These are phyloP conservation scores for Pueraria montana DNA, from an alignment of 306 rosid species.

Conservation along the genomic window DNA sequence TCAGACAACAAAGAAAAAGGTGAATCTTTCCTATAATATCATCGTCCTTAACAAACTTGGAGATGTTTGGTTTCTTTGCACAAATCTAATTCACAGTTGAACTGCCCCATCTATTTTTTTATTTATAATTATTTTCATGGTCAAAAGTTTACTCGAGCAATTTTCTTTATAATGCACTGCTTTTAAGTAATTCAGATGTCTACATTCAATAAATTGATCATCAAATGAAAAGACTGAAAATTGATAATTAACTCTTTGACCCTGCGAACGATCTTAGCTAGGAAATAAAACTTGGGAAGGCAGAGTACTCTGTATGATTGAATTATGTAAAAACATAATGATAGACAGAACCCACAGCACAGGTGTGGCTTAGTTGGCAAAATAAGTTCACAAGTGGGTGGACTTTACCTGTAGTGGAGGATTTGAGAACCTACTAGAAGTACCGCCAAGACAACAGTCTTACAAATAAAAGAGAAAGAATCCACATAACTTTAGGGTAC, in stretches of 20 bases:
- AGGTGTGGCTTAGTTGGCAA: conserved; percentile 29
- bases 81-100: conserved; percentile 8
- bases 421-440: conserved; percentile 21
- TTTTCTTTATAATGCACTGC: not conserved
- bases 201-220: not conserved
- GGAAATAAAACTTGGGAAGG: conserved; percentile 21
- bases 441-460: not conserved
- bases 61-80: conserved; percentile 24
- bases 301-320: conserved; percentile 13
- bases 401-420: conserved; percentile 12
- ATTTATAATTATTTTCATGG: not conserved
- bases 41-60: not conserved
- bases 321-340: not conserved
- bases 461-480: not conserved
- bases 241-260: not conserved
- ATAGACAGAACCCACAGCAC: conserved; percentile 34
- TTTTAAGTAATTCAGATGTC: conserved; percentile 8
- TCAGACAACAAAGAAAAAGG: conserved; percentile 13
- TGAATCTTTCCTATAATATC: conserved; percentile 6
- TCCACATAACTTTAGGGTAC: conserved; percentile 18
- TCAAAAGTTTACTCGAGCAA: not conserved
- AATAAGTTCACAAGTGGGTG: not conserved
- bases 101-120: not conserved
- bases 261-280: not conserved
- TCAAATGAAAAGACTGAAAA: not conserved